These are phyloP conservation scores for Gentiana straminea DNA, from an alignment of 257 asterid species.

Conservation along the genomic window DNA sequence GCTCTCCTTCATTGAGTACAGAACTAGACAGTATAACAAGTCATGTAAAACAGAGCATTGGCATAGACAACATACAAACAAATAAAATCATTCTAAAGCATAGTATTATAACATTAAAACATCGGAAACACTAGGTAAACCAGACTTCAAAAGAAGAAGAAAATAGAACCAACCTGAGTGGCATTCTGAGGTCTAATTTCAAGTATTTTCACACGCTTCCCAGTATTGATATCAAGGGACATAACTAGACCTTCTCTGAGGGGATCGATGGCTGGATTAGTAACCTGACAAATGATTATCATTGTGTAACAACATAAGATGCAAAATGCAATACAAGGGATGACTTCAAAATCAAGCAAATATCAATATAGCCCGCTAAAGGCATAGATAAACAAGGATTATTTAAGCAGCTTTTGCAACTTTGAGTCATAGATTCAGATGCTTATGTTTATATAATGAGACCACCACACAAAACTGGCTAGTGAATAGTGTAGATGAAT, in stretches of 20 bases:
- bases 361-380: not conserved
- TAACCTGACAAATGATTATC: slow-evolving; percentile 45
- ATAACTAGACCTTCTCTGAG: slow-evolving; percentile 97
- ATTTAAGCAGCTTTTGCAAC: too few relatives aligned
- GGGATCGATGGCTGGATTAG: slow-evolving; percentile 99
- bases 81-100: not conserved
- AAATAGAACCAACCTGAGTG: slow-evolving; percentile 58
- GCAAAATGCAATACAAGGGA: not conserved
- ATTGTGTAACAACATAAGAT: not conserved
- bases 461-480: not conserved
- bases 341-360: not conserved
- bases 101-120: not conserved
- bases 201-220: slow-evolving; percentile 84
- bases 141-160: slow-evolving; percentile 9
- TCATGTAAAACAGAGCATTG: slow-evolving; percentile 8
- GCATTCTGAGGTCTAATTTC: slow-evolving; percentile 95
- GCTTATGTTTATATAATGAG: too few relatives aligned
- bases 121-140: slow-evolving; percentile 3
- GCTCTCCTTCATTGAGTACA: slow-evolving; percentile 91
- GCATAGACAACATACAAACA: slow-evolving; percentile 5
- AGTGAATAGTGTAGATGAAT: slow-evolving; percentile 9
- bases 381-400: too few relatives aligned
- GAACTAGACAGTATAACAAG: slow-evolving; percentile 59
- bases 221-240: slow-evolving; percentile 98
- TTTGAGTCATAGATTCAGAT: too few relatives aligned